These are phyloP conservation scores for Capsicum rhomboideum DNA, from an alignment of 257 asterid genomes.

Conservation along the genomic window DNA sequence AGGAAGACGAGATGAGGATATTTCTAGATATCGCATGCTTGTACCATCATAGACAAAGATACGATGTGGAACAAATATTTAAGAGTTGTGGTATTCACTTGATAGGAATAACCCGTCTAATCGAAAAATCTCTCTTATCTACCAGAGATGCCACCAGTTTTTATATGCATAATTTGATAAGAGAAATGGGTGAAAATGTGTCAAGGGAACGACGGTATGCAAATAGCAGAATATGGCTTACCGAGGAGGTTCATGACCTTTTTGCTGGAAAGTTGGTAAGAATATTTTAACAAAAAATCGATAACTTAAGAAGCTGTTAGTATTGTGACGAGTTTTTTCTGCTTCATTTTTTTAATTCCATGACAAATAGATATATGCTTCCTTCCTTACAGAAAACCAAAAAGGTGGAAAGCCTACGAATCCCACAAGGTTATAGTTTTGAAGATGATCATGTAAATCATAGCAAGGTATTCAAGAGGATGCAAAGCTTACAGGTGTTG, in stretches of 20 bases:
- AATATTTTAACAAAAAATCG: no score
- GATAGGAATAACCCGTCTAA: neutral
- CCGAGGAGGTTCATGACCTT: neutral
- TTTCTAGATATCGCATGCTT: neutral
- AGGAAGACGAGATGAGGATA: neutral
- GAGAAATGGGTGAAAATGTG: neutral
- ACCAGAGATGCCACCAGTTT: no score
- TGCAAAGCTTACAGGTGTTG: neutral
- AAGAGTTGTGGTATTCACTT: neutral
- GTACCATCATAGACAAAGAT: no score
- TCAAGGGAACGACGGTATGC: neutral
- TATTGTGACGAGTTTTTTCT: no score
- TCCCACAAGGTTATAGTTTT: neutral
- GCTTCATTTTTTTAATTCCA: no score
- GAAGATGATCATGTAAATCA: neutral
- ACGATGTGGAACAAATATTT: neutral
- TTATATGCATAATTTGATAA: neutral
- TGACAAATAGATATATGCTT: neutral
- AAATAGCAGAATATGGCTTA: neutral
- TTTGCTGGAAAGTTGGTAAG: neutral
- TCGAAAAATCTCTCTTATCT: neutral
- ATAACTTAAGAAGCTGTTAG: no score
- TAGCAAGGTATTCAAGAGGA: neutral
- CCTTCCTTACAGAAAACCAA: neutral
- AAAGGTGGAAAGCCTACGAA: neutral